Evolutionary conservation across 345 rosid genomes (phyloP).

Genomic region (Iberis pinnata): DNA sequence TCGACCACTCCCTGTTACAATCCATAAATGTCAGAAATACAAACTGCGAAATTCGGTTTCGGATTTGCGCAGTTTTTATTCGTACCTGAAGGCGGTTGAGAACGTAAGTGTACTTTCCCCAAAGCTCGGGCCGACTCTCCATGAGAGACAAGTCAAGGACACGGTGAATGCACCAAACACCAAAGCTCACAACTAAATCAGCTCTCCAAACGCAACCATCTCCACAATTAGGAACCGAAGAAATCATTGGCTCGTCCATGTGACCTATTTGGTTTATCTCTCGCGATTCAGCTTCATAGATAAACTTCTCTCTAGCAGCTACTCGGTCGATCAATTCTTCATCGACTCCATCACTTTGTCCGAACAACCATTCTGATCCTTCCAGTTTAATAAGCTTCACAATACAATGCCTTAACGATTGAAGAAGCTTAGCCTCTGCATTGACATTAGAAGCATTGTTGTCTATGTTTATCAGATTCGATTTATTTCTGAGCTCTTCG

Average conservation of each 20-base stretch:
- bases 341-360: conserved; percentile 76
- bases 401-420: conserved; percentile 62
- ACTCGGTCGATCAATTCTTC: conserved; percentile 87
- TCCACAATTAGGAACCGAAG: conserved; percentile 84
- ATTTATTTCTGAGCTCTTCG: conserved; percentile 40
- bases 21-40: no score
- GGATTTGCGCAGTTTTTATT: not conserved
- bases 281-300: conserved; percentile 66
- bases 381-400: conserved; percentile 73
- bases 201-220: conserved; percentile 87
- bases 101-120: conserved; percentile 97
- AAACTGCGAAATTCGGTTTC: conserved; percentile 5
- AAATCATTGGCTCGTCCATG: conserved; percentile 44
- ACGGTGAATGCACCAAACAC: conserved; percentile 96
- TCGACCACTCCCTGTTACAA: conserved; percentile 74
- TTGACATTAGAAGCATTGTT: conserved; percentile 39
- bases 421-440: conserved; percentile 76
- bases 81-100: conserved; percentile 95
- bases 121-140: conserved; percentile 97
- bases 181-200: conserved; percentile 81
- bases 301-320: conserved; percentile 77
- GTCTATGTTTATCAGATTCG: conserved; percentile 38
- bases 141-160: conserved; percentile 77
- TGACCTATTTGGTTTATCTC: conserved; percentile 45
- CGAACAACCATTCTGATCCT: conserved; percentile 94